These are phyloP conservation scores for Kodamaea fukazawae DNA, from an alignment of 805 yeast genomes.

Conservation along the genomic window DNA sequence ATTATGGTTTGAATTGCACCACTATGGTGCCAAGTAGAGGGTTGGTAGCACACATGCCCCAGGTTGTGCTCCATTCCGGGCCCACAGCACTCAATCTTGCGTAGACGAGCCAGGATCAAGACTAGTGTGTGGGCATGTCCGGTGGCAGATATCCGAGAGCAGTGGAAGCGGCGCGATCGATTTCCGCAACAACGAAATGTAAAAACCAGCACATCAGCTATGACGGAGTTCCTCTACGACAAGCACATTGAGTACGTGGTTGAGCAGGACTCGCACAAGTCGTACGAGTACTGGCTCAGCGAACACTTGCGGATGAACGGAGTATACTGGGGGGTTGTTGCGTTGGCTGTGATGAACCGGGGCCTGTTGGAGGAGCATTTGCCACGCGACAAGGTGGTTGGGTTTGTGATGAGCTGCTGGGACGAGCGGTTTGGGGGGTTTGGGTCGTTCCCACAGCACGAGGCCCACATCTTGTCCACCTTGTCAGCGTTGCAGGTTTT, in stretches of 20 bases:
- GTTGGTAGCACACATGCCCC: too few species aligned
- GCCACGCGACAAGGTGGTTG: slow-evolving; percentile 57
- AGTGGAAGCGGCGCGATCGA: too few species aligned
- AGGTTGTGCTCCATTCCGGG: too few species aligned
- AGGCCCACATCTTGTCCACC: slow-evolving; percentile 82
- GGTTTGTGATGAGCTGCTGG: slow-evolving; percentile 70
- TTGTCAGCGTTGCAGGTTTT: slow-evolving; percentile 83
- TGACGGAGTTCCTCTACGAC: slow-evolving; percentile 12
- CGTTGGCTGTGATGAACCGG: slow-evolving; percentile 55
- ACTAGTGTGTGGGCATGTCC: too few species aligned
- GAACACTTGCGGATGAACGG: slow-evolving; percentile 92
- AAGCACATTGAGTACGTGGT: slow-evolving; percentile 37
- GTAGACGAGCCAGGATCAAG: too few species aligned
- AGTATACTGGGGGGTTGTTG: slow-evolving; percentile 90
- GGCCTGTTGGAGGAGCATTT: slow-evolving; percentile 49
- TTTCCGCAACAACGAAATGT: too few species aligned
- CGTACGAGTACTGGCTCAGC: slow-evolving; percentile 79
- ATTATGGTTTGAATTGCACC: too few species aligned
- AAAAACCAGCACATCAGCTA: background rate
- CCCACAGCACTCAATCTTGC: too few species aligned
- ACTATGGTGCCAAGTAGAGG: too few species aligned
- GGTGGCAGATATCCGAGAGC: too few species aligned
- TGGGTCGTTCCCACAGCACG: slow-evolving; percentile 87
- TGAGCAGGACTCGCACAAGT: slow-evolving; percentile 41
- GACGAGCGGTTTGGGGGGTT: slow-evolving; percentile 67